Percentiles rank a stretch among this genome's conserved stretches.
Evolutionary conservation across 2,329 filamentous ascomycete species (phyloP).

Genomic region (Pseudogymnoascus sp.): DNA sequence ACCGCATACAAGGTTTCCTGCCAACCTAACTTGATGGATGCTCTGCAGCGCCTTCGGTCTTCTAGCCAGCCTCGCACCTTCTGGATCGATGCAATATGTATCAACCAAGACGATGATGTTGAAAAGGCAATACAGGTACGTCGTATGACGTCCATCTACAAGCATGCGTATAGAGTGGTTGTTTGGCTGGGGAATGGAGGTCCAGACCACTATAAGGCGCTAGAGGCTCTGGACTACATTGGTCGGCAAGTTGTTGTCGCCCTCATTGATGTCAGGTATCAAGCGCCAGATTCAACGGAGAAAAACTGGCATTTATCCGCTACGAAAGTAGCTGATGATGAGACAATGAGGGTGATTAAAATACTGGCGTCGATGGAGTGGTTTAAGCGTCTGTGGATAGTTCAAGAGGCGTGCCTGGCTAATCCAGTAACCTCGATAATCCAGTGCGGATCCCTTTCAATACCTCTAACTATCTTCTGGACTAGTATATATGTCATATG

Average conservation of each 20-base stretch:
- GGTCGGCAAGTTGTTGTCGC: not conserved
- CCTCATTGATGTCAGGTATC: not conserved
- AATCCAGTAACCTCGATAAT: not conserved
- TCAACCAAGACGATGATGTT: slow-evolving; percentile 12
- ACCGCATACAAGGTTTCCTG: slow-evolving; percentile 10
- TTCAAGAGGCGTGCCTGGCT: not conserved
- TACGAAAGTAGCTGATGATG: not conserved
- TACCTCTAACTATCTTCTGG: not conserved
- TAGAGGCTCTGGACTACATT: not conserved
- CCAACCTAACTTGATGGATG: slow-evolving; percentile 19
- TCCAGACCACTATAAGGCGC: not conserved
- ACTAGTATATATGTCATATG: not conserved
- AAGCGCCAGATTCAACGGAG: not conserved
- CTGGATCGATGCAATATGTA: slow-evolving; percentile 22
- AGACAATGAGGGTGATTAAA: not conserved
- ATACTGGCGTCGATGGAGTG: not conserved
- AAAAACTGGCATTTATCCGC: not conserved
- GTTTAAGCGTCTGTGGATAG: not conserved
- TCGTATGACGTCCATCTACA: slow-evolving; percentile 22
- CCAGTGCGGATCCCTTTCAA: not conserved
- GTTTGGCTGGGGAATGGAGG: slow-evolving; percentile 19
- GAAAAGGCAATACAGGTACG: slow-evolving; percentile 21
- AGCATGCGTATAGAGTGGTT: slow-evolving; percentile 19
- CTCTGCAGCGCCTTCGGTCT: slow-evolving; percentile 19
- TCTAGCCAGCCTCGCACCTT: slow-evolving; percentile 14